Base-by-base conservation (phyloP, 139 green algal genomes). In the Coelastrella sp. region DNA sequence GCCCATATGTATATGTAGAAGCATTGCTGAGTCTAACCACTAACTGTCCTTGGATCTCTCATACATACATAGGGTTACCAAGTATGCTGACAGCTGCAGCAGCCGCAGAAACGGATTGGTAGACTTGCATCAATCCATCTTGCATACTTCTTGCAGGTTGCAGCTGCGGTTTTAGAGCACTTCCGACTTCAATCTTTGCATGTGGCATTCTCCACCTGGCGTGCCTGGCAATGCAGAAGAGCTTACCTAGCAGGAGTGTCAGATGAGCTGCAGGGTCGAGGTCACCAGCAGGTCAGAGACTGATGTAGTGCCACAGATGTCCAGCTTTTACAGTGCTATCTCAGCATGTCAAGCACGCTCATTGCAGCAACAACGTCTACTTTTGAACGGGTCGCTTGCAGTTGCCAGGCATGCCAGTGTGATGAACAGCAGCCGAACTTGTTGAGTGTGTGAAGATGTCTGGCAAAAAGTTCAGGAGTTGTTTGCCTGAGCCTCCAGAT, bases 141-240 rank as follows among this genome's bases (percentile, higher is more conserved):
- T 77, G 68, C 37, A n/a, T n/a, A n/a, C n/a, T 40, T 23, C 30
- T 81, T 41, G 75, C 75, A 82, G 75, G 75, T 82, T 19, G 75
- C 75, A 4, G 32, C 32, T 23, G 7, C 30, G 27, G 75, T 69
- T 34, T 9, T 82, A 60, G 5, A 38, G 19, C 78, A 84, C n/a
- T 84, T 84, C 40, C 38, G 27, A 3, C 6, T 37, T n/a, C 57
- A 35, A 19, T 15, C n/a, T 7, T 30, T 84, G 59, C 23, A 41
- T 17, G 2, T 40, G 9, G 76, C 76, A 2, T 73, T 84, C 19
- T 15, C 3, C 38, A 73, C 25, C n/a, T 84, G 76, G 76, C 76
- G 30, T 23, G 25, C 48, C 30, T 81, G 73, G 73, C 37, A 68
- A 5, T 32, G 50, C 32, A 45, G 73, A 45, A 81, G 67, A 48